Conservation (phyloP, 2,329 filamentous ascomycete species). For the Colletotrichum karsti region DNA sequence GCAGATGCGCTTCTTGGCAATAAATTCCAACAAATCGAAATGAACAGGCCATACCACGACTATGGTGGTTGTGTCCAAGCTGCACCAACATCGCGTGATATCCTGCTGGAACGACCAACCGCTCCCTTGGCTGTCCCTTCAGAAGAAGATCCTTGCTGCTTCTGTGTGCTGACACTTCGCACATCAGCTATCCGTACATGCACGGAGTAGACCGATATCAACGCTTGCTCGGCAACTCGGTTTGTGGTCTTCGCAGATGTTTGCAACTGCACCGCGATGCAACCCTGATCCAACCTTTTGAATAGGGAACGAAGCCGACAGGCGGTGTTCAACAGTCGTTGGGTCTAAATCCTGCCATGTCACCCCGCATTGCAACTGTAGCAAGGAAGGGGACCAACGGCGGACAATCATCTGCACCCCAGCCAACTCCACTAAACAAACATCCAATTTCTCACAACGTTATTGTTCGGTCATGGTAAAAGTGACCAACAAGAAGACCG, state of each 20-base stretch:
- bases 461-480: background rate
- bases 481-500: no score
- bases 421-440: constrained; percentile 6
- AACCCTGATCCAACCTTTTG: no score
- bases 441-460: no score
- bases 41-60: no score
- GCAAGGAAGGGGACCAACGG: background rate
- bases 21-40: background rate
- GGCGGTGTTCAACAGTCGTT: background rate
- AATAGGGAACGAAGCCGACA: background rate
- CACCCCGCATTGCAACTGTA: constrained; percentile 4
- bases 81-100: background rate
- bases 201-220: no score
- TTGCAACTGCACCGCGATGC: background rate
- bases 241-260: background rate
- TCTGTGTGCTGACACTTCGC: no score
- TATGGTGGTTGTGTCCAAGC: background rate
- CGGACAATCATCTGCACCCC: background rate
- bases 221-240: background rate
- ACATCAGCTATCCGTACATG: no score
- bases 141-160: no score
- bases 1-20: background rate
- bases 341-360: background rate
- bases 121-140: background rate
- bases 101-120: background rate